Evolutionary conservation across 441 rosid species (phyloP).

Genomic region (Kokia cookei): DNA sequence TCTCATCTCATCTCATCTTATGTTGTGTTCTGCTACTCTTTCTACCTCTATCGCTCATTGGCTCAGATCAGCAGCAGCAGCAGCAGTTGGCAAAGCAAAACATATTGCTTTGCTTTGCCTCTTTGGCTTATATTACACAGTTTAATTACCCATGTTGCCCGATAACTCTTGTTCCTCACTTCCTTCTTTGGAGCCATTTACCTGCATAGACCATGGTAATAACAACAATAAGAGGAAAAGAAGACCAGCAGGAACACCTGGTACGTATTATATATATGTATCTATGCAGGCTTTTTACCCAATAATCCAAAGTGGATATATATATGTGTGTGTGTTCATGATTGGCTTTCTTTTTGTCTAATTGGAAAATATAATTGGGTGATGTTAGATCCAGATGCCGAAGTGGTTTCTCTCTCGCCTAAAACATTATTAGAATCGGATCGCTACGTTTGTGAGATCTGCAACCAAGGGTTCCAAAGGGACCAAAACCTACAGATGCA

Average conservation of each 20-base stretch:
- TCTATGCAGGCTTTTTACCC: neutral
- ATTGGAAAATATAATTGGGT: neutral
- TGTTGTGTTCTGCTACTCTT: too few relatives aligned
- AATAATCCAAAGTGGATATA: neutral
- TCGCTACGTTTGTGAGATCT: slow-evolving; percentile 96
- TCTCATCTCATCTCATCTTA: too few relatives aligned
- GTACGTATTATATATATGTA: slow-evolving; percentile 20
- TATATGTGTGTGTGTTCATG: neutral
- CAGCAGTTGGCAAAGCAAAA: neutral
- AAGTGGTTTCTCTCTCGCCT: slow-evolving; percentile 87
- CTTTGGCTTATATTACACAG: slow-evolving; percentile 1
- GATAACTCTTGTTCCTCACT: slow-evolving; percentile 25
- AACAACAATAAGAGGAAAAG: slow-evolving; percentile 56
- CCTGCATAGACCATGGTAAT: slow-evolving; percentile 41
- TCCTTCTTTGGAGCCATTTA: slow-evolving; percentile 60
- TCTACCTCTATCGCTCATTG: neutral
- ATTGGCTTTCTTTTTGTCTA: neutral
- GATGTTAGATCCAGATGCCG: slow-evolving; percentile 86
- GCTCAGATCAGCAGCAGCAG: neutral
- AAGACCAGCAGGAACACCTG: slow-evolving; percentile 95
- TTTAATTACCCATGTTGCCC: slow-evolving; percentile 31
- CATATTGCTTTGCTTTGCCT: neutral
- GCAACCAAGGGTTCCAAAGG: slow-evolving; percentile 93
- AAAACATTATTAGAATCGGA: slow-evolving; percentile 83
- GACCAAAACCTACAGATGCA: slow-evolving; percentile 99